These are phyloP conservation scores for Talaromyces sp. DNA, from an alignment of 2,329 filamentous ascomycete species.

Conservation along the genomic window DNA sequence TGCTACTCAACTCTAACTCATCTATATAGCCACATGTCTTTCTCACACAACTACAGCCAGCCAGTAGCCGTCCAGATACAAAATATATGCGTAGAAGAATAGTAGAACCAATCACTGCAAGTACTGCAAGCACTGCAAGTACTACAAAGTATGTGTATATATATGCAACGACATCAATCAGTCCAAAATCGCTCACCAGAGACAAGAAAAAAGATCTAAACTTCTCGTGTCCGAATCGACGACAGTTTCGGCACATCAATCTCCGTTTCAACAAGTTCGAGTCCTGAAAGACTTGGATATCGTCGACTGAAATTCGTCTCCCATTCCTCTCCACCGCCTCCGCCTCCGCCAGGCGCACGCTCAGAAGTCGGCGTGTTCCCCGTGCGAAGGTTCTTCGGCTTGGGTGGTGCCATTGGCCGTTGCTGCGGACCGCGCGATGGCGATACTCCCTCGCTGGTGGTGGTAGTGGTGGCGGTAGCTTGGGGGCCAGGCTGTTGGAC, in stretches of 20 bases:
- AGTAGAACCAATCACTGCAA: neutral
- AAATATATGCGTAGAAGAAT: conserved; percentile 7
- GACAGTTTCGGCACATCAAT: conserved; percentile 36
- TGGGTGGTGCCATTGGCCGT: conserved; percentile 53
- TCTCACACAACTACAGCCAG: neutral
- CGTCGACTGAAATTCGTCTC: conserved; percentile 71
- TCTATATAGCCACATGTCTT: neutral
- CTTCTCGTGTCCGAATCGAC: conserved; percentile 37
- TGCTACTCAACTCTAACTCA: neutral
- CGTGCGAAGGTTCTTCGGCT: conserved; percentile 53
- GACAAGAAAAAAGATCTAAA: conserved; percentile 13
- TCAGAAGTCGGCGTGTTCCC: conserved; percentile 17
- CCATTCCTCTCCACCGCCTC: conserved; percentile 50
- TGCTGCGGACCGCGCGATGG: conserved; percentile 27
- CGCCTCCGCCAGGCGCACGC: conserved; percentile 15
- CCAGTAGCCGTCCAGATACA: conserved; percentile 5
- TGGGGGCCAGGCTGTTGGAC: neutral
- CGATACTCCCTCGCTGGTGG: neutral
- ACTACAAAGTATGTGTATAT: neutral
- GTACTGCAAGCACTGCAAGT: neutral
- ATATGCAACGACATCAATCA: neutral
- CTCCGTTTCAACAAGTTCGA: conserved; percentile 83
- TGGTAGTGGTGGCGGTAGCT: too few species aligned
- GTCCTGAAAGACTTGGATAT: conserved; percentile 75
- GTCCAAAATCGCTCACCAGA: neutral